These are phyloP conservation scores for Aureobasidium sp. DNA, from an alignment of 2,329 filamentous ascomycete species.

Conservation along the genomic window DNA sequence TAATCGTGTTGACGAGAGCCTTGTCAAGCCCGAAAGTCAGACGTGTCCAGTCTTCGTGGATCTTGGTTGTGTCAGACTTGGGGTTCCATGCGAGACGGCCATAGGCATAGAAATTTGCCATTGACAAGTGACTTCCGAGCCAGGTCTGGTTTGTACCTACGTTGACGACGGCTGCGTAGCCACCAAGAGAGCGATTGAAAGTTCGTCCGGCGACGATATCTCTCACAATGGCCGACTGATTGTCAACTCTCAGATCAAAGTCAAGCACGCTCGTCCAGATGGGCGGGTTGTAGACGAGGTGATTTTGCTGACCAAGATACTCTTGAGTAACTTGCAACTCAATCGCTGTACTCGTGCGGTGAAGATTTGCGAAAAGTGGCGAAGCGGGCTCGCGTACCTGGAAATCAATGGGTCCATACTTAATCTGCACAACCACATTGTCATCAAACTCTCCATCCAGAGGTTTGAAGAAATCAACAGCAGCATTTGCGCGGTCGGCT, in stretches of 20 bases:
- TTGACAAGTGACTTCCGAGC: conserved; percentile 62
- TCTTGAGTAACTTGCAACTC: conserved; percentile 64
- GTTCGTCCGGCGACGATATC: conserved; percentile 56
- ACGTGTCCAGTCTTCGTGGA: conserved; percentile 60
- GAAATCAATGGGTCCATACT: conserved; percentile 69
- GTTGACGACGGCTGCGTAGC: conserved; percentile 61
- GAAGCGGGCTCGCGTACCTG: conserved; percentile 62
- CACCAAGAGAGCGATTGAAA: conserved; percentile 52
- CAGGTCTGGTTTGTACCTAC: conserved; percentile 60
- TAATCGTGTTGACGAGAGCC: conserved; percentile 52
- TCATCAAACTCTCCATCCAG: conserved; percentile 61
- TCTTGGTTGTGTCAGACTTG: conserved; percentile 37
- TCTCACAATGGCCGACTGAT: conserved; percentile 48
- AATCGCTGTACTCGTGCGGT: conserved; percentile 47
- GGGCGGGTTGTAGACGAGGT: conserved; percentile 61
- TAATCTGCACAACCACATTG: conserved; percentile 67
- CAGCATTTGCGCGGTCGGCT: conserved; percentile 62
- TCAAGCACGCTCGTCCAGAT: conserved; percentile 63
- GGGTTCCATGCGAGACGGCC: conserved; percentile 62
- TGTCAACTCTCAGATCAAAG: conserved; percentile 58
- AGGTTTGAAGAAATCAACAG: conserved; percentile 58
- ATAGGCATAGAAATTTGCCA: conserved; percentile 67
- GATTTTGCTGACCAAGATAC: conserved; percentile 63
- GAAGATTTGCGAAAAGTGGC: conserved; percentile 53
- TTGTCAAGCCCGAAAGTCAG: conserved; percentile 56